Base-by-base conservation (phyloP, 2,329 filamentous ascomycete species). In the Sporothrix mexicana region DNA sequence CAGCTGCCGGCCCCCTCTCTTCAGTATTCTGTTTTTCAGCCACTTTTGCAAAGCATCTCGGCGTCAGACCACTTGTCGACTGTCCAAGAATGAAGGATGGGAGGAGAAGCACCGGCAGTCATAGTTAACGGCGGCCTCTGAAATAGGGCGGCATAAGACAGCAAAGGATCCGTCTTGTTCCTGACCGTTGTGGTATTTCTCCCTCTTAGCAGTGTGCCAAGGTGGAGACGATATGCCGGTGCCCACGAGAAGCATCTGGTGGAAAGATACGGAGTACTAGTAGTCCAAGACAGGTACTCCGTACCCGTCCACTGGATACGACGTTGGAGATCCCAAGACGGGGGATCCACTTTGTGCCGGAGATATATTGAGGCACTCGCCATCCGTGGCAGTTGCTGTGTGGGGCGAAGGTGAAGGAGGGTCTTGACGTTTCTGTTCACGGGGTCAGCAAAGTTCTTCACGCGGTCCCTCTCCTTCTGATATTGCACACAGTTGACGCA, bases 401-500 rank as follows among this genome's bases (percentile, higher is more conserved):
- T 66, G 41, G 64, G 45, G 23, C 30, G 30, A 36, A 36, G 30
- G 30, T 36, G 20, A 23, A 15, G 47, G n/a, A n/a, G 47, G 47
- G 41, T 45, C 45, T 67, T 43, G 68, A 23, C n/a, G 43, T 41
- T 59, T 55, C 23, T 43, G 64, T 49, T 67, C 71, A 72, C 71
- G 71, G 53, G 71, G 36, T 30, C 71, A 72, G 71, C 71, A 73
- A 43, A 73, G 20, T 66, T 73, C 66, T 72, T 61, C 62, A 49
- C 25, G 9, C 55, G 20, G 49, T 36, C 61, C 17, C 25, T 70
- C 53, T 7, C 61, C n/a, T 7, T 51, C 64, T 67, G 43, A 49
- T 67, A 67, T 30, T 51, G 64, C 64, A 67, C 30, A 36, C 30
- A 36, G 30, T 36, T 7, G 30, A 36, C 30, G 30, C 3, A 36